These are phyloP conservation scores for Suillus bovinus DNA, from an alignment of 768 basidiomycete genomes.

Conservation along the genomic window DNA sequence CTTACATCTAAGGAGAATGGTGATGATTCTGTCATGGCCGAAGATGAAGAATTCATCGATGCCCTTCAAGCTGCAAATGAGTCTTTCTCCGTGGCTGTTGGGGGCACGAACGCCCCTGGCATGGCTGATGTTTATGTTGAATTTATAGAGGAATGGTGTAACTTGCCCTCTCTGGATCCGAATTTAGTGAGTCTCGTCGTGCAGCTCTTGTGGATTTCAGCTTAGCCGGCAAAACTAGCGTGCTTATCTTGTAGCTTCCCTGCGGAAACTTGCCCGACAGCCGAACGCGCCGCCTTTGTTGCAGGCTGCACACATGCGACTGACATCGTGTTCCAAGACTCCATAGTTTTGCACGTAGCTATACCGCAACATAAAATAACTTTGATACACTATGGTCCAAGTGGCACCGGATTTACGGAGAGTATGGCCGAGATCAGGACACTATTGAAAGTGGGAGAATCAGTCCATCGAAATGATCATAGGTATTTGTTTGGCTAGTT, in stretches of 20 bases:
- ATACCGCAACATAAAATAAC: neutral
- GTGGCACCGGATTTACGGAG: neutral
- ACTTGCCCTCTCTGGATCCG: conserved; percentile 28
- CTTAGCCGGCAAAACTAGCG: conserved; percentile 40
- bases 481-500: neutral
- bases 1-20: conserved; percentile 24
- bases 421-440: neutral
- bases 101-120: conserved; percentile 23
- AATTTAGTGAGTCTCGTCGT: conserved; percentile 30
- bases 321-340: conserved; percentile 33
- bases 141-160: conserved; percentile 52
- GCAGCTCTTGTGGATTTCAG: conserved; percentile 18
- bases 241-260: conserved; percentile 48
- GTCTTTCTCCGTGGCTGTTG: conserved; percentile 28
- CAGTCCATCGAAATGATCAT: neutral
- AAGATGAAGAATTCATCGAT: conserved; percentile 27
- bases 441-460: neutral
- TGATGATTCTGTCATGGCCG: conserved; percentile 11
- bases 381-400: neutral
- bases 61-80: conserved; percentile 34
- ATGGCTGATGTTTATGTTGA: conserved; percentile 38
- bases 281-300: conserved; percentile 27
- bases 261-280: conserved; percentile 37
- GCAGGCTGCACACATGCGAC: conserved; percentile 37
- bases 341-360: conserved; percentile 37